A percentile compares a stretch with the other conserved stretches of the same genome.
Evolutionary conservation across 164 flowering plant genomes (phyloP).

Genomic region (Umbellularia californica): DNA sequence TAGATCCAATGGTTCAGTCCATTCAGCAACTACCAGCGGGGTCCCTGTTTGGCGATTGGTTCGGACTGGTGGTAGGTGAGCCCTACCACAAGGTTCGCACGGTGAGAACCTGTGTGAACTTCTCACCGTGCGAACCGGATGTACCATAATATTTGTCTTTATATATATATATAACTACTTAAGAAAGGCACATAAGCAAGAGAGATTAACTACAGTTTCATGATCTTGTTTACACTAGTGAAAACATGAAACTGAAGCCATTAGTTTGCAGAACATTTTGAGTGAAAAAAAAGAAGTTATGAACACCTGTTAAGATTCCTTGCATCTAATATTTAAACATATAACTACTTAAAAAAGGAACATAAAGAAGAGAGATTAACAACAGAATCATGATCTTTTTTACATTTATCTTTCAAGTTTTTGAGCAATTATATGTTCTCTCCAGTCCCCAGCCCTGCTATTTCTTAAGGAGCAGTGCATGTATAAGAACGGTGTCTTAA

Average conservation of each 20-base stretch:
- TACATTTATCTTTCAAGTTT: not conserved
- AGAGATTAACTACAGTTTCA: not conserved
- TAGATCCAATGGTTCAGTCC: no score
- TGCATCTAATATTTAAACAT: not conserved
- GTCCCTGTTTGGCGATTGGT: no score
- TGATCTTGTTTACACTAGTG: no score
- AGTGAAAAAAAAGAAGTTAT: not conserved
- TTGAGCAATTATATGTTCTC: no score
- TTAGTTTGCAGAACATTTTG: not conserved
- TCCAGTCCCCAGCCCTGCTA: not conserved
- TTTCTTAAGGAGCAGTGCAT: not conserved
- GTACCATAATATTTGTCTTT: no score
- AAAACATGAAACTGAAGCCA: not conserved
- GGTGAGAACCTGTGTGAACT: no score
- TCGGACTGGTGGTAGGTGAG: no score
- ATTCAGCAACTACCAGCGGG: no score
- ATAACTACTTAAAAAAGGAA: not conserved
- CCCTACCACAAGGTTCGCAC: no score
- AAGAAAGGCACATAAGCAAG: not conserved
- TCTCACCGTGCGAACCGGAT: no score
- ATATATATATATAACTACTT: no score
- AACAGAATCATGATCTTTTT: not conserved
- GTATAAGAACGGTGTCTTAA: not conserved
- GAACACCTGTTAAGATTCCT: not conserved
- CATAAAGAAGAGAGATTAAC: not conserved